Conservation (phyloP, 75 land plant species). For the Selaginella moellendorffii region DNA sequence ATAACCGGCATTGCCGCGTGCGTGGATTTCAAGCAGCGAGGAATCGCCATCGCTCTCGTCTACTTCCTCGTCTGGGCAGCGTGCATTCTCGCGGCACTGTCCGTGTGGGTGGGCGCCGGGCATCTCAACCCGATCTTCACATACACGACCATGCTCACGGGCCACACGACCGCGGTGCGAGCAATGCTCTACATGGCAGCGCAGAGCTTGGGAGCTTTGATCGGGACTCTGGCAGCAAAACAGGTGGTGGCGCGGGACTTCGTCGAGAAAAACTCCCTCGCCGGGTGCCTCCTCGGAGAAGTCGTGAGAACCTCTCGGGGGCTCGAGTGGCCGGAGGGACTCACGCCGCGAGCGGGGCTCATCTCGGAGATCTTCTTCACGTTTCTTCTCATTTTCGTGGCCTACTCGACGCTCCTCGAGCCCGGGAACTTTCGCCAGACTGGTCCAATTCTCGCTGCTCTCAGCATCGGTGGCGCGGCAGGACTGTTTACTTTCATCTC, state of each 20-base stretch:
- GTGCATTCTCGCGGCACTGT: background rate
- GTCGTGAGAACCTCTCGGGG: background rate
- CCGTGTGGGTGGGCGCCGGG: background rate
- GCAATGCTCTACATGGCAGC: background rate
- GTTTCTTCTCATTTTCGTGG: constrained; percentile 4
- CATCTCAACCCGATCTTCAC: constrained; percentile 4
- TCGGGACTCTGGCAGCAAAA: background rate
- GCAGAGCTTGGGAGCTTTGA: background rate
- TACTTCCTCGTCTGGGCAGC: background rate
- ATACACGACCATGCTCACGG: background rate
- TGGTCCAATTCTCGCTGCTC: background rate
- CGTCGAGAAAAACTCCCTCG: background rate
- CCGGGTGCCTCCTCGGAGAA: background rate
- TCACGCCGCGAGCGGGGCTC: background rate
- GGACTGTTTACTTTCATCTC: background rate
- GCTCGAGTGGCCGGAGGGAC: constrained; percentile 1
- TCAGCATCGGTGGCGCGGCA: background rate
- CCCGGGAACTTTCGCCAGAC: background rate
- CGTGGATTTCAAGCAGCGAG: background rate
- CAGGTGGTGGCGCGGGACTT: background rate
- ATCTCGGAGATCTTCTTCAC: constrained; percentile 6
- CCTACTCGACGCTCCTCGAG: background rate
- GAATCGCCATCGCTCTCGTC: background rate
- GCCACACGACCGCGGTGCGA: background rate
- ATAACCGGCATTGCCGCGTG: background rate